Evolutionary conservation across 2,329 filamentous ascomycete species (phyloP).

Genomic region (Stemphylium beticola): DNA sequence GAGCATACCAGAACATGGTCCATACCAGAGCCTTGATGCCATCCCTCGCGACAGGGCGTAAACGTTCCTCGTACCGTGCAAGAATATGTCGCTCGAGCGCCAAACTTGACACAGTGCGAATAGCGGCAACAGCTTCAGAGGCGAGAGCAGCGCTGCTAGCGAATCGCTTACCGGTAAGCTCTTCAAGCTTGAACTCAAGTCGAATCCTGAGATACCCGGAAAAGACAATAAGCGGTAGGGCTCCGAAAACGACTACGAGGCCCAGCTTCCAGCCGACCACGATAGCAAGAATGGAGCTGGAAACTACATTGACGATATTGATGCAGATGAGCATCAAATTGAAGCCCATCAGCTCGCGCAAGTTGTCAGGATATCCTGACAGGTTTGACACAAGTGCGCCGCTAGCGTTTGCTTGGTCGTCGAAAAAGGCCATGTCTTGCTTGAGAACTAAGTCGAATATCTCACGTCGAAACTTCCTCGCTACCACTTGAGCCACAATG

Average conservation of each 20-base stretch:
- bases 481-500: constrained; percentile 51
- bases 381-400: constrained; percentile 77
- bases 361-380: constrained; percentile 76
- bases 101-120: constrained; percentile 89
- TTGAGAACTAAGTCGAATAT: constrained; percentile 88
- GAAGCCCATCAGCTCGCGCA: constrained; percentile 84
- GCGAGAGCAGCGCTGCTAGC: constrained; percentile 73
- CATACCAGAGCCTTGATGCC: constrained; percentile 67
- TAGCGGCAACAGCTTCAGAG: constrained; percentile 91
- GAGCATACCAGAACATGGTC: constrained; percentile 82
- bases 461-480: constrained; percentile 46
- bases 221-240: constrained; percentile 49
- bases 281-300: constrained; percentile 73
- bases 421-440: constrained; percentile 93
- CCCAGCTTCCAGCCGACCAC: constrained; percentile 87
- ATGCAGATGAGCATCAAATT: constrained; percentile 87
- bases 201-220: constrained; percentile 84
- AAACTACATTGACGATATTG: constrained; percentile 78
- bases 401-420: constrained; percentile 84
- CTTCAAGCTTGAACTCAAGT: constrained; percentile 77
- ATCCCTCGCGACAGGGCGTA: constrained; percentile 61
- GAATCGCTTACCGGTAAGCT: constrained; percentile 73
- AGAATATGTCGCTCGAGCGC: constrained; percentile 86
- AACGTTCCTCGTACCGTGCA: constrained; percentile 68
- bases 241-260: constrained; percentile 75